Base-by-base conservation (phyloP, 306 rosid genomes). In the Cucurbita maxima region DNA sequence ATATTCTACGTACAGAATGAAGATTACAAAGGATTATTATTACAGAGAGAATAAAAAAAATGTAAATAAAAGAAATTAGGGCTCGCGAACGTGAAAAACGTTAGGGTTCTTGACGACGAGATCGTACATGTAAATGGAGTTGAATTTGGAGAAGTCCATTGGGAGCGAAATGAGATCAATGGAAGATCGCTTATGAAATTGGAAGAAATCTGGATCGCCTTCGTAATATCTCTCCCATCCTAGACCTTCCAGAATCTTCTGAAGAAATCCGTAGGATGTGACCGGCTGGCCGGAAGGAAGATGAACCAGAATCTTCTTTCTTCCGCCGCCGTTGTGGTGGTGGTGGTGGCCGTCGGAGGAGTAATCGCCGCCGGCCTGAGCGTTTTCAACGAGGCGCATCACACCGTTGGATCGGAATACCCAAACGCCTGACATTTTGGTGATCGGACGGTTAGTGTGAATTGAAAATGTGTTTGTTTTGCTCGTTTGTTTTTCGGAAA, bases 201-300 rank as follows among this genome's bases (percentile, higher is more conserved):
- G 99, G 81, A 79, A 82, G 14, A 89, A 78, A 19, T 91, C 96
- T 0, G 95, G 87, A 76, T 88, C 99, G 1, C 97, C 96, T 1
- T 82, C 92, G 53, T 91, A 86, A 73, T 95, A 95, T 86, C 97
- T 84, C 75, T 95, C 97, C 99, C 99, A 95, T 5, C 99, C 99
- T 16, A 95, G 74, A 3, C 84, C 91, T 6, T 79, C 78, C 59
- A 95, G 70, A 18, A 95, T 82, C 52, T 83, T 80, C 85, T 95
- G 92, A 0, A 95, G 95, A 51, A 63, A 79, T 2, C 81, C 53
- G 76, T 95, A 95, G 0, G 97, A 91, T 8, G 79, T 67, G 1
- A 95, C 96, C 5, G 75, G 82, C 56, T 95, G 79, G 0, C 96
- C 96, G 0, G 81, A 83, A 0, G 97, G 96, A 34, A 95, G 77